Evolutionary conservation across 257 asterid species (phyloP).

Genomic region (Lycium barbarum): DNA sequence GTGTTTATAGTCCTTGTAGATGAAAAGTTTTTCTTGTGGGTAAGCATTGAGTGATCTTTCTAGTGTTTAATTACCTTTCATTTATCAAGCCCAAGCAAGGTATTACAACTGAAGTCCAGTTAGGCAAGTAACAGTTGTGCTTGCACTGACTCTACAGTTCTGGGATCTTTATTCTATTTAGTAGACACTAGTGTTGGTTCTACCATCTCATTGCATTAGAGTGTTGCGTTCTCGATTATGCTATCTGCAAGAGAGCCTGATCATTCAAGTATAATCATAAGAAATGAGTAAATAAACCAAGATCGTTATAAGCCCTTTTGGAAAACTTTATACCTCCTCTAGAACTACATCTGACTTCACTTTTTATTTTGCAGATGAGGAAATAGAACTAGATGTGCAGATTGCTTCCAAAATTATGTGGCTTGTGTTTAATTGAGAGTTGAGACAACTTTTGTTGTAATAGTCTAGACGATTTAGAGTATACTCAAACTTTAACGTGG

Average conservation of each 20-base stretch:
- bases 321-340: conserved; percentile 8
- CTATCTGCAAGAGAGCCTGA: neutral
- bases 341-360: neutral
- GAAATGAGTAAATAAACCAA: conserved; percentile 13
- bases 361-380: no score
- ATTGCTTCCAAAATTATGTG: no score
- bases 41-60: conserved; percentile 16
- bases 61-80: neutral
- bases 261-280: conserved; percentile 1
- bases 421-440: no score
- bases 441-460: no score
- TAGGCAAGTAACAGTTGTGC: neutral
- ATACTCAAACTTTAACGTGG: no score
- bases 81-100: conserved; percentile 14
- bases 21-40: neutral
- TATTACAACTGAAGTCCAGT: conserved; percentile 8
- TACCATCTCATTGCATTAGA: neutral
- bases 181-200: neutral
- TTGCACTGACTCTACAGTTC: conserved; percentile 11
- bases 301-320: neutral
- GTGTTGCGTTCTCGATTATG: neutral
- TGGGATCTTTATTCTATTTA: neutral
- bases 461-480: no score
- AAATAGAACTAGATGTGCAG: no score
- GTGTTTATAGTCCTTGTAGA: neutral